These are phyloP conservation scores for Pseudogymnoascus sp. DNA, from an alignment of 2,329 filamentous ascomycete genomes.

Conservation along the genomic window DNA sequence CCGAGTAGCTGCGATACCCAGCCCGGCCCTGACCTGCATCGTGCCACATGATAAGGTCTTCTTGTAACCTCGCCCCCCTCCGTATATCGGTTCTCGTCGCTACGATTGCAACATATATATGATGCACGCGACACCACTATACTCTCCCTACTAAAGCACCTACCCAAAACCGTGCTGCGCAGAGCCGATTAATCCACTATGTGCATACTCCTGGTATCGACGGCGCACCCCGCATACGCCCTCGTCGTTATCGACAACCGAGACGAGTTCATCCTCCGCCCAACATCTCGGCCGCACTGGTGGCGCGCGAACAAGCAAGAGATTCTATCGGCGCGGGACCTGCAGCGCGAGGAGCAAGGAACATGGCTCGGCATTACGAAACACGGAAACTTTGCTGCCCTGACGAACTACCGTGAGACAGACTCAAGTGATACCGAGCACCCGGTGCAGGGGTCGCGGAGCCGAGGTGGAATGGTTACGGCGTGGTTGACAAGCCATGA, in stretches of 20 bases:
- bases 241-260: conserved; percentile 72
- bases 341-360: conserved; percentile 54
- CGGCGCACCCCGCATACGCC: conserved; percentile 66
- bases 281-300: conserved; percentile 58
- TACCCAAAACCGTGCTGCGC: not conserved
- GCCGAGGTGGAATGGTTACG: conserved; percentile 57
- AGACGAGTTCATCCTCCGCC: conserved; percentile 63
- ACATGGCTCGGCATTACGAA: conserved; percentile 61
- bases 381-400: conserved; percentile 52
- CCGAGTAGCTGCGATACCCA: not conserved
- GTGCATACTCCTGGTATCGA: conserved; percentile 73
- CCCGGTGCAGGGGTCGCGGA: conserved; percentile 47
- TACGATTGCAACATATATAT: not conserved
- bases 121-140: not conserved
- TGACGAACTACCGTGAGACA: conserved; percentile 61
- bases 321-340: conserved; percentile 53
- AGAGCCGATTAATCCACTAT: conserved; percentile 36
- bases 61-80: not conserved
- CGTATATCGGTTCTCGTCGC: not conserved
- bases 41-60: not conserved
- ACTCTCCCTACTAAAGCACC: not conserved
- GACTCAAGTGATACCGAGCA: conserved; percentile 42
- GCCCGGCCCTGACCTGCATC: not conserved
- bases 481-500: conserved; percentile 50
- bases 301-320: conserved; percentile 36